Conservation (phyloP, 352 stramenopile species). For the Phytopythium sindhum region DNA sequence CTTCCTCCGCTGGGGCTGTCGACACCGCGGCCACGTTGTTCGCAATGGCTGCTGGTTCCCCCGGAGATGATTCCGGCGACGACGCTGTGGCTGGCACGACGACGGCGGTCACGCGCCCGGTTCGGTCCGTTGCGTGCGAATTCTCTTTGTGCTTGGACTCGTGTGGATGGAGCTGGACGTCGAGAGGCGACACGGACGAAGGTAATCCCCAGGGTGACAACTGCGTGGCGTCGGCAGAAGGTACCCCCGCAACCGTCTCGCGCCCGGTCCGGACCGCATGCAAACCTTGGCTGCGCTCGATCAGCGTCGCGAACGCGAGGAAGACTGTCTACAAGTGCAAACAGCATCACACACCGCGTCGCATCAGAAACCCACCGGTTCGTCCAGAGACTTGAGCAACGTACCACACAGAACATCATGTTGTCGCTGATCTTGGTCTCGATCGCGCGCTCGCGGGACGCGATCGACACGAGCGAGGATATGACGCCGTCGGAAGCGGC, state of each 20-base stretch:
- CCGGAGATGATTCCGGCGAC: background rate
- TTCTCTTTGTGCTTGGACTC: background rate
- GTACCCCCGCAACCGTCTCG: background rate
- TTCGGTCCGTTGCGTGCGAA: background rate
- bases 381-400: background rate
- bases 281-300: conserved; percentile 9
- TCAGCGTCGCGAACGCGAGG: conserved; percentile 10
- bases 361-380: background rate
- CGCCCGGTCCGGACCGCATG: background rate
- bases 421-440: conserved; percentile 36
- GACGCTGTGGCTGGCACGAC: background rate
- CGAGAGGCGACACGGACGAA: background rate
- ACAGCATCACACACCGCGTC: background rate
- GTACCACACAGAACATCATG: conserved; percentile 37
- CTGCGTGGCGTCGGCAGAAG: background rate
- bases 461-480: conserved; percentile 1
- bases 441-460: conserved; percentile 11
- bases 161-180: background rate
- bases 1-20: background rate
- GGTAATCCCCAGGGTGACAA: background rate
- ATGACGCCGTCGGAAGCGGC: conserved; percentile 2
- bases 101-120: background rate
- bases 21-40: background rate
- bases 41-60: background rate
- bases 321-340: conserved; percentile 12